Evolutionary conservation across 2,329 filamentous ascomycete genomes (phyloP).

Genomic region (Cercospora berteroae): DNA sequence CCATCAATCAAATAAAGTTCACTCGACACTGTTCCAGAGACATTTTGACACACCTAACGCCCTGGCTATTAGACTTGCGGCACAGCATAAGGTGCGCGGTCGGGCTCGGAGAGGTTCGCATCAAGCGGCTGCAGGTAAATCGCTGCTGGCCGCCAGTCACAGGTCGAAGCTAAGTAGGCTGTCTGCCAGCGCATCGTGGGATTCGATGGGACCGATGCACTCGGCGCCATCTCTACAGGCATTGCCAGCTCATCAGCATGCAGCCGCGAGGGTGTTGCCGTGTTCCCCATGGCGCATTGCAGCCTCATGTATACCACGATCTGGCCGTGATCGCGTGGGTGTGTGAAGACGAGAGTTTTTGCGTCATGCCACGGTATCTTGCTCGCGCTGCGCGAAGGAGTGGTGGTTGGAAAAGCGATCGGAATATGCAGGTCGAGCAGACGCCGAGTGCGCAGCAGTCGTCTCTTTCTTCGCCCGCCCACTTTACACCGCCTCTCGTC

Average conservation of each 20-base stretch:
- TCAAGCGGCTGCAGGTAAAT: conserved; percentile 13
- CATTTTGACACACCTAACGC: background rate
- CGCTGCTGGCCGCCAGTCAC: conserved; percentile 4
- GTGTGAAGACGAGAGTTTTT: background rate
- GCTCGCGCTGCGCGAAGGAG: background rate
- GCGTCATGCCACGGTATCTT: conserved; percentile 1
- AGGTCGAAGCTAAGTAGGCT: background rate
- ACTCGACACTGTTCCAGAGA: background rate
- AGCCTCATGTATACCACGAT: conserved; percentile 16
- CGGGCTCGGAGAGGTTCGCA: conserved; percentile 14
- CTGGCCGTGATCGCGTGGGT: background rate
- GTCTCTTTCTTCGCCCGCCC: background rate
- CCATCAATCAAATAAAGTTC: background rate
- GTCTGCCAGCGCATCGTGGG: conserved; percentile 17
- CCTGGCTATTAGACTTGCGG: background rate
- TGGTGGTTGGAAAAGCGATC: background rate
- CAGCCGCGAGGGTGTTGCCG: conserved; percentile 3
- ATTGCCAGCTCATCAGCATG: conserved; percentile 26
- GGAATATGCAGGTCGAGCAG: conserved; percentile 3
- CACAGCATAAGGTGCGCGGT: conserved; percentile 9
- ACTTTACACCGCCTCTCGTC: background rate
- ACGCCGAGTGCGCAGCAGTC: background rate
- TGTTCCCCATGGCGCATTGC: conserved; percentile 17
- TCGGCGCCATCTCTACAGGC: conserved; percentile 13
- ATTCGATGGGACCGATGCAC: conserved; percentile 1